A percentile compares a stretch with the other conserved stretches of the same genome.
phyloP scores from a whole-genome alignment of 73 alveolate species.

The Paramecium octaurelia region DNA sequence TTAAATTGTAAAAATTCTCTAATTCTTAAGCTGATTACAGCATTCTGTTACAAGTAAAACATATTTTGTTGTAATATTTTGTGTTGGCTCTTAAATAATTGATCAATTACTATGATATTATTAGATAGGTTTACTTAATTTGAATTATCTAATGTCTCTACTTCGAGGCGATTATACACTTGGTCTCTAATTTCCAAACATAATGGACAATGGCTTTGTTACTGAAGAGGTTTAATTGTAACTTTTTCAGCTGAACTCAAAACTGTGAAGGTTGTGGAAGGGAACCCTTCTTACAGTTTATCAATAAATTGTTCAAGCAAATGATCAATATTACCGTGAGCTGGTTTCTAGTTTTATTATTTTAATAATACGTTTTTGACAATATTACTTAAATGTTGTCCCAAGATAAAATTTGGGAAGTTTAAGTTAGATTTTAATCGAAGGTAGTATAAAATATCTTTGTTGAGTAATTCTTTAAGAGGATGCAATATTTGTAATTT shows the following conservation, averaged over 20 bases:
- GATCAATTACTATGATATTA: not conserved
- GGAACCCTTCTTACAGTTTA: not conserved
- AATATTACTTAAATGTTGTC: not conserved
- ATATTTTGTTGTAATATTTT: not conserved
- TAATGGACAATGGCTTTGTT: not conserved
- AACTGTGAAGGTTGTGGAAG: constrained; percentile 15
- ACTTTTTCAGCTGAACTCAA: not conserved
- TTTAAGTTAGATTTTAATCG: not conserved
- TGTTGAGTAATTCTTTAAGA: not conserved
- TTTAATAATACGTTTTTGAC: not conserved
- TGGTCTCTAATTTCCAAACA: not conserved
- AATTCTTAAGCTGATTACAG: not conserved
- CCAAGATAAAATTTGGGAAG: not conserved
- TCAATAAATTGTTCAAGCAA: constrained; percentile 8
- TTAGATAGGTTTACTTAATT: not conserved
- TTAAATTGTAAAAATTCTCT: not conserved
- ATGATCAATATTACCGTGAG: not conserved
- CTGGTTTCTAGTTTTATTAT: not conserved
- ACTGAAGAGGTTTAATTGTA: not conserved
- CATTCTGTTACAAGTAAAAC: constrained; percentile 17
- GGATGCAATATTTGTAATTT: not conserved
- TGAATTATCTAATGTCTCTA: constrained; percentile 10
- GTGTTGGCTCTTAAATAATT: not conserved
- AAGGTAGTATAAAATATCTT: constrained; percentile 4
- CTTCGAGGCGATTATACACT: constrained; percentile 23